Evolutionary conservation across 192 early-diverging fungal genomes (phyloP), one percentile per base, ranked within the genome.

Genomic region (Podila minutissima): DNA sequence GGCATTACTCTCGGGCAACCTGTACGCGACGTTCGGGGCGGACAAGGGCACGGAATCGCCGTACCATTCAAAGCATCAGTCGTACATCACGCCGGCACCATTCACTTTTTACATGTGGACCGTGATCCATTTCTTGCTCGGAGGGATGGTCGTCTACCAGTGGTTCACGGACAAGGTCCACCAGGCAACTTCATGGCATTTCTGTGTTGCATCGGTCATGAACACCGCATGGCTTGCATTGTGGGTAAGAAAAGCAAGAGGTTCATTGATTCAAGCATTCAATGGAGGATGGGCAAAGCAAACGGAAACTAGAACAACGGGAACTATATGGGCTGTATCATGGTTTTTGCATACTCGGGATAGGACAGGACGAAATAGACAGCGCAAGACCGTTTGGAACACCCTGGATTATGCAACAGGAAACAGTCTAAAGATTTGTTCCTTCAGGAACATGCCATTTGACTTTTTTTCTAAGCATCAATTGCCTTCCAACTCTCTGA

Each of bases 11-110:
- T 81, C 77, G 12, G 77, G 77, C 5, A 81, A 73, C 62, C 31
- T 81, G 22, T 81, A 73, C 28, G 61, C 71, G 41, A 73, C 77
- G 24, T 73, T 81, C 65, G 77, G 77, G 7, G 62, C 61, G 10
- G 77, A 73, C 70, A 28, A 59, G 22, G 62, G 58, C 31, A 26
- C 35, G 17, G 69, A 72, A 19, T 57, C 64, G 5, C 83, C 83
- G 2, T 79, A 83, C 59, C 75, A 69, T 50, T 62, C 58, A 24
- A 62, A 77, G 20, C 85, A 91, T 64, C 59, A 71, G 51, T 92
- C 92, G 15, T 93, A 90, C 71, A 84, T 93, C 51, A 92, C 90
- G 10, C 91, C 92, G 57, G 92, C 92, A 24, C 66, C 82, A 22
- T 93, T 84, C 71, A 86, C 89, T 3, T 88, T 87, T 37, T 84